Evolutionary conservation across 2,329 filamentous ascomycete species (phyloP).

Genomic region (Fusarium guadeloupense): DNA sequence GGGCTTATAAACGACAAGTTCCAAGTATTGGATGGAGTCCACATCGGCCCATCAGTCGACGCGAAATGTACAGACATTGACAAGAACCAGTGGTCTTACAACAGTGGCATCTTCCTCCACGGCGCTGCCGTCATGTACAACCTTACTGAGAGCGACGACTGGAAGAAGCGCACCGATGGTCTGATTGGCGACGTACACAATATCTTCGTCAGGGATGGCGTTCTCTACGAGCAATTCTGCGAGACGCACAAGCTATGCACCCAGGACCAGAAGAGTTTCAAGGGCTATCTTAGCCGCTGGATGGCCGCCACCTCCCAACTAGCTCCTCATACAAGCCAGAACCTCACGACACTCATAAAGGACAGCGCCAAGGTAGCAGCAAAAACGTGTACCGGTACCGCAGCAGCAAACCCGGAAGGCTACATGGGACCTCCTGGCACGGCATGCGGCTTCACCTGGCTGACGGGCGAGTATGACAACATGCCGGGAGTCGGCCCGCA

Average conservation of each 20-base stretch:
- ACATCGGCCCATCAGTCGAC: conserved; percentile 55
- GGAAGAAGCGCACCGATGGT: conserved; percentile 67
- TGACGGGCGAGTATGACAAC: conserved; percentile 64
- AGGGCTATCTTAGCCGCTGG: conserved; percentile 78
- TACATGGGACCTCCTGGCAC: conserved; percentile 65
- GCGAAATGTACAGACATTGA: conserved; percentile 62
- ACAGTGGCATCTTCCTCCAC: conserved; percentile 72
- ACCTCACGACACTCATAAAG: conserved; percentile 61
- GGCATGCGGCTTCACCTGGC: conserved; percentile 76
- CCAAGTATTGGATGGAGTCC: conserved; percentile 63
- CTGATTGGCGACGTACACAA: conserved; percentile 60
- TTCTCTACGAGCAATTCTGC: conserved; percentile 75
- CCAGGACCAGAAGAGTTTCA: conserved; percentile 78
- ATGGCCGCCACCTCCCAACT: conserved; percentile 64
- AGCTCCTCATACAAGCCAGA: conserved; percentile 61
- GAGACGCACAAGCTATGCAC: conserved; percentile 70
- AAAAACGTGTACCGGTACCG: conserved; percentile 59
- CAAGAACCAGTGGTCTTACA: conserved; percentile 74
- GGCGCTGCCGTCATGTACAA: conserved; percentile 71
- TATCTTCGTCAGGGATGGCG: conserved; percentile 62
- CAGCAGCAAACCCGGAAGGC: conserved; percentile 32
- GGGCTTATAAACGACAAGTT: conserved; percentile 66
- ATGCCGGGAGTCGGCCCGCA: conserved; percentile 72
- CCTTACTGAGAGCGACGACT: conserved; percentile 61
- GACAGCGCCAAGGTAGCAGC: conserved; percentile 63